Evolutionary conservation across 2,329 filamentous ascomycete species (phyloP).

Genomic region (Alternaria triticimaculans): DNA sequence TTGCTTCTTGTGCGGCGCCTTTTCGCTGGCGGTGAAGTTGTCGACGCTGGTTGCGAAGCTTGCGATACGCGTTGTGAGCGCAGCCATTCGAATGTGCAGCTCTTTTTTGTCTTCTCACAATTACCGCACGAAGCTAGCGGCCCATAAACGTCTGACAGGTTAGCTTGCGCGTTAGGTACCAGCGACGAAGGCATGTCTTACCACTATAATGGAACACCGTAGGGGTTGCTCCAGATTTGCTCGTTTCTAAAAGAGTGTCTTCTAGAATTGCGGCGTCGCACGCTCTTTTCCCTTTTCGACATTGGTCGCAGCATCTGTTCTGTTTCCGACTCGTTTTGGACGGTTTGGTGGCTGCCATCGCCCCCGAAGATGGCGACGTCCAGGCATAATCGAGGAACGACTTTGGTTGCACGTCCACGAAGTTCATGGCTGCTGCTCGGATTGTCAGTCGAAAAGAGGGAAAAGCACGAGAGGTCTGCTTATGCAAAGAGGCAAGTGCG

Average conservation of each 20-base stretch:
- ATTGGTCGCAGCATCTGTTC: conserved; percentile 56
- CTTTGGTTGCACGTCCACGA: conserved; percentile 45
- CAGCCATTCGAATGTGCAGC: conserved; percentile 55
- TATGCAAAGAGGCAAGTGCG: conserved; percentile 18
- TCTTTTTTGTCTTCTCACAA: conserved; percentile 54
- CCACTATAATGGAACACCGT: conserved; percentile 47
- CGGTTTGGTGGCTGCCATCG: conserved; percentile 28
- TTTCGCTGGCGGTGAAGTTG: conserved; percentile 32
- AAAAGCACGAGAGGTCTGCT: conserved; percentile 27
- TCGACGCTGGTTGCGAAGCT: conserved; percentile 30
- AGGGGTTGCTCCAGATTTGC: conserved; percentile 27
- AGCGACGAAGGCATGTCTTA: conserved; percentile 20
- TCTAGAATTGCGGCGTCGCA: conserved; percentile 52
- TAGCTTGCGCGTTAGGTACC: conserved; percentile 14
- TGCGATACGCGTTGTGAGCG: conserved; percentile 43
- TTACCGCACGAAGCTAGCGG: conserved; percentile 50
- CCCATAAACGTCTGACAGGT: conserved; percentile 43
- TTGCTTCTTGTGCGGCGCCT: conserved; percentile 37
- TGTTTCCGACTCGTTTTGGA: conserved; percentile 50
- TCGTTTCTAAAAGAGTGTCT: conserved; percentile 39
- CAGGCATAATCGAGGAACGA: conserved; percentile 48
- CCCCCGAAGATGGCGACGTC: conserved; percentile 39
- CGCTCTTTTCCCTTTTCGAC: conserved; percentile 54
- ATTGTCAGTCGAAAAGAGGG: conserved; percentile 36
- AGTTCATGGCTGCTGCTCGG: conserved; percentile 42